Evolutionary conservation across 495 filamentous ascomycete species (phyloP).

Genomic region (Annulohypoxylon stygium): DNA sequence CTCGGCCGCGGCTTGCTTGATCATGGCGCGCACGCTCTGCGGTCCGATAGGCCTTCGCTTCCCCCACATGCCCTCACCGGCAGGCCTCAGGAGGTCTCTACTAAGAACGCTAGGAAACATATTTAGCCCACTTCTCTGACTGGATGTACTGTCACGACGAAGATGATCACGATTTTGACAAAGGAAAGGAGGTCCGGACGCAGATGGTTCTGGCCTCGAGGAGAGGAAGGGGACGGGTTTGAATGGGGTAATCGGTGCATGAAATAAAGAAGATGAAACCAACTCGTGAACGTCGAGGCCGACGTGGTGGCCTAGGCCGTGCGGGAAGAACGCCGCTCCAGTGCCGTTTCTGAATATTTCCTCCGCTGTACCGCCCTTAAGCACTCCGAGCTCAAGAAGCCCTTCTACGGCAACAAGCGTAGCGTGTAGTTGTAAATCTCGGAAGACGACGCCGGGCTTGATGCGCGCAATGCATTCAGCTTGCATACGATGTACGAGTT

Average conservation of each 20-base stretch:
- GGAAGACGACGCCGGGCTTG: slow-evolving; percentile 73
- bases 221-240: slow-evolving; percentile 29
- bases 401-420: slow-evolving; percentile 78
- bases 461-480: slow-evolving; percentile 77
- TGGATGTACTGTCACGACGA: slow-evolving; percentile 21
- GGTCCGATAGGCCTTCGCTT: slow-evolving; percentile 50
- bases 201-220: slow-evolving; percentile 11
- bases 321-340: slow-evolving; percentile 86
- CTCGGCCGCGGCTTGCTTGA: slow-evolving; percentile 47
- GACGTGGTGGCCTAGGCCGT: slow-evolving; percentile 90
- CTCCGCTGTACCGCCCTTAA: slow-evolving; percentile 66
- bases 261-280: slow-evolving; percentile 29
- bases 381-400: slow-evolving; percentile 76
- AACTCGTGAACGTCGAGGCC: slow-evolving; percentile 90
- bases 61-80: slow-evolving; percentile 51
- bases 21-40: slow-evolving; percentile 50
- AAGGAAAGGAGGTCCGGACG: background rate
- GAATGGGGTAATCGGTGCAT: slow-evolving; percentile 8
- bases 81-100: slow-evolving; percentile 49
- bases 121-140: slow-evolving; percentile 8
- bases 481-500: slow-evolving; percentile 85
- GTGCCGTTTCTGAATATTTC: slow-evolving; percentile 78
- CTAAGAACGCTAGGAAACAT: slow-evolving; percentile 47
- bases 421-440: slow-evolving; percentile 77
- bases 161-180: background rate